phyloP scores from a whole-genome alignment of 768 basidiomycete genomes.

The Amanita rimosa region DNA sequence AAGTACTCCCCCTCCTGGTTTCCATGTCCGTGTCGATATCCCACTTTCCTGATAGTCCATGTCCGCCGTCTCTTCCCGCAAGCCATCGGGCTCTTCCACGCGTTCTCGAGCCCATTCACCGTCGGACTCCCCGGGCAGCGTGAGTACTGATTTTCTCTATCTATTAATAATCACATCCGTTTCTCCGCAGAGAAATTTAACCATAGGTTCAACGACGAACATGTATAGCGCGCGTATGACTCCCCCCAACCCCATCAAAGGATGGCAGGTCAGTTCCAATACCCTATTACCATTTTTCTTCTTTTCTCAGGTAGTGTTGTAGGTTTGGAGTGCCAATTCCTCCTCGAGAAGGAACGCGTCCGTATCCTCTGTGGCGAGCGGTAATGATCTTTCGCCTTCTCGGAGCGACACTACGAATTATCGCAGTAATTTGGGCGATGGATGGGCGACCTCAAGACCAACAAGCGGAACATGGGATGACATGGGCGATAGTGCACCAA shows the following conservation, averaged over 20 bases:
- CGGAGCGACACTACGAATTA: conserved; percentile 34
- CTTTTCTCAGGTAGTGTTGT: conserved; percentile 4
- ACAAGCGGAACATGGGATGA: conserved; percentile 56
- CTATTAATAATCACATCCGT: neutral
- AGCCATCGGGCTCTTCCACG: conserved; percentile 61
- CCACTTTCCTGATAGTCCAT: conserved; percentile 17
- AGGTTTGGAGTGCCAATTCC: conserved; percentile 51
- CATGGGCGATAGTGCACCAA: conserved; percentile 31
- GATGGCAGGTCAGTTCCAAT: conserved; percentile 46
- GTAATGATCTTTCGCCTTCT: conserved; percentile 31
- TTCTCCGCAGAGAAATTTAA: conserved; percentile 16
- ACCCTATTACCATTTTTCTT: conserved; percentile 11
- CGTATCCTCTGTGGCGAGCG: conserved; percentile 45
- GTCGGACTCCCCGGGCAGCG: conserved; percentile 45
- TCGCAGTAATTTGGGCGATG: conserved; percentile 35
- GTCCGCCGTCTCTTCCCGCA: conserved; percentile 42
- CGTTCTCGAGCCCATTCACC: conserved; percentile 57
- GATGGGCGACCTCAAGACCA: conserved; percentile 40
- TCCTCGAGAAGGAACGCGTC: conserved; percentile 50
- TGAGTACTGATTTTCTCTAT: conserved; percentile 18
- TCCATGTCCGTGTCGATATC: conserved; percentile 9
- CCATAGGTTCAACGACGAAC: conserved; percentile 20
- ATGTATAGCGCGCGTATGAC: conserved; percentile 44
- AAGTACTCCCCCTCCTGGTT: neutral
- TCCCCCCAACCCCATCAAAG: conserved; percentile 35